Conservation (phyloP, 208 protist species). For the Leishmania tarentolae region DNA sequence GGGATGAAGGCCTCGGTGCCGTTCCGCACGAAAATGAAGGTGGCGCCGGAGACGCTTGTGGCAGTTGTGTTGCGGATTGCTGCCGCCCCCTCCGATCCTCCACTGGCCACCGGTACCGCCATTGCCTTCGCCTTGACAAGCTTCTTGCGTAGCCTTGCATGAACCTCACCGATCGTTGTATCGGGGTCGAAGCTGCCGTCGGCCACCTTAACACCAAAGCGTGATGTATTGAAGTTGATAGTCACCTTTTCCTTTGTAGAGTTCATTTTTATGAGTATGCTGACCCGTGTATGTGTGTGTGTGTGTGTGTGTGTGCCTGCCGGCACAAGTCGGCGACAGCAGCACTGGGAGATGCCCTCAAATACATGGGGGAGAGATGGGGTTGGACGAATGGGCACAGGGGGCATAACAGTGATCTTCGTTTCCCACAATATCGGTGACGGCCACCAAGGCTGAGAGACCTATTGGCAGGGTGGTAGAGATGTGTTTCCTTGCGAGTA, state of each 20-base stretch:
- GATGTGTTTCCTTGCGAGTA: background rate
- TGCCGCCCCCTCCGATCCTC: background rate
- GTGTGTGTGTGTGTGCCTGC: background rate
- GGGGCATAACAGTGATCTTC: background rate
- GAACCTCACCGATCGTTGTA: constrained; percentile 70
- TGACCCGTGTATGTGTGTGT: background rate
- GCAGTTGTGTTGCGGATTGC: constrained; percentile 9
- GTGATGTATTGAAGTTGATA: constrained; percentile 51
- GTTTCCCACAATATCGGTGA: background rate
- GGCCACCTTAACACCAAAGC: constrained; percentile 45
- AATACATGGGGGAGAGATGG: background rate
- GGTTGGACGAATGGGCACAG: background rate
- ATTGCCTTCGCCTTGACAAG: constrained; percentile 35
- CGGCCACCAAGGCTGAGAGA: background rate
- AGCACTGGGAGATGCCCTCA: background rate
- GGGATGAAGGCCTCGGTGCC: constrained; percentile 74
- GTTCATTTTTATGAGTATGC: constrained; percentile 10
- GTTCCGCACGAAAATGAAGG: constrained; percentile 69
- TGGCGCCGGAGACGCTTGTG: constrained; percentile 15
- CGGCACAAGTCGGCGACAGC: background rate
- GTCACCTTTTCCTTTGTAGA: constrained; percentile 49
- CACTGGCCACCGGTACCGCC: background rate
- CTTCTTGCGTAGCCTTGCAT: constrained; percentile 62
- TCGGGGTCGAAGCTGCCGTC: constrained; percentile 56
- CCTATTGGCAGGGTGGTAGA: background rate